phyloP scores from a whole-genome alignment of 139 green algal species.

The Coccomyxa sp. region DNA sequence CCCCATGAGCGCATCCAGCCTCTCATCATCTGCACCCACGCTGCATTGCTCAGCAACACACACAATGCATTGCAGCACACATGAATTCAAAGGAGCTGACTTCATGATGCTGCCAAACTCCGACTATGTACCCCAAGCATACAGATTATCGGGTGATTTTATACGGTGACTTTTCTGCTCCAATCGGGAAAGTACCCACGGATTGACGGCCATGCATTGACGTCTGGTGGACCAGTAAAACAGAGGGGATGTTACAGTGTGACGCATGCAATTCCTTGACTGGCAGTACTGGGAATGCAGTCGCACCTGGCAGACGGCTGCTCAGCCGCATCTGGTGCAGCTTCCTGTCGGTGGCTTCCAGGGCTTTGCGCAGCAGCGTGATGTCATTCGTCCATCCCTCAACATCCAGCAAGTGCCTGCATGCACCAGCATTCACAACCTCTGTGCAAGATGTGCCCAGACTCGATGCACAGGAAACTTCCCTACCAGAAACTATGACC shows the following conservation, averaged over 20 bases:
- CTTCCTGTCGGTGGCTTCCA: slow-evolving; percentile 62
- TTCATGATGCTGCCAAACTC: no score
- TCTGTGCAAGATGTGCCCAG: neutral
- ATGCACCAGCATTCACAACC: neutral
- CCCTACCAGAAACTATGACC: no score
- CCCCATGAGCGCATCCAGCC: slow-evolving; percentile 39
- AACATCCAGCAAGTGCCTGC: slow-evolving; percentile 47
- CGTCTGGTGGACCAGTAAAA: no score
- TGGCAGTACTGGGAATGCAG: slow-evolving; percentile 21
- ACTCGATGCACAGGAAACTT: no score
- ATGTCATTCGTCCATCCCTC: slow-evolving; percentile 68
- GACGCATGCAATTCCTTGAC: no score
- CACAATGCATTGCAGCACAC: neutral
- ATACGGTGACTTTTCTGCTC: no score
- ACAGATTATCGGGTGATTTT: no score
- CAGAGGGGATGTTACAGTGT: no score
- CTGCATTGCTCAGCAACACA: neutral
- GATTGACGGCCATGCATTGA: no score
- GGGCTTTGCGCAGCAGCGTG: slow-evolving; percentile 58
- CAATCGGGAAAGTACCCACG: no score
- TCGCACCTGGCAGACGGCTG: slow-evolving; percentile 43
- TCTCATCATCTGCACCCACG: slow-evolving; percentile 24
- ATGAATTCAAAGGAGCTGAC: no score
- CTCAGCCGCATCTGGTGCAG: slow-evolving; percentile 69
- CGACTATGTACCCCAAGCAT: no score